These are phyloP conservation scores for Aspergillus fumigatus DNA, from an alignment of 2,329 filamentous ascomycete species.

Conservation along the genomic window DNA sequence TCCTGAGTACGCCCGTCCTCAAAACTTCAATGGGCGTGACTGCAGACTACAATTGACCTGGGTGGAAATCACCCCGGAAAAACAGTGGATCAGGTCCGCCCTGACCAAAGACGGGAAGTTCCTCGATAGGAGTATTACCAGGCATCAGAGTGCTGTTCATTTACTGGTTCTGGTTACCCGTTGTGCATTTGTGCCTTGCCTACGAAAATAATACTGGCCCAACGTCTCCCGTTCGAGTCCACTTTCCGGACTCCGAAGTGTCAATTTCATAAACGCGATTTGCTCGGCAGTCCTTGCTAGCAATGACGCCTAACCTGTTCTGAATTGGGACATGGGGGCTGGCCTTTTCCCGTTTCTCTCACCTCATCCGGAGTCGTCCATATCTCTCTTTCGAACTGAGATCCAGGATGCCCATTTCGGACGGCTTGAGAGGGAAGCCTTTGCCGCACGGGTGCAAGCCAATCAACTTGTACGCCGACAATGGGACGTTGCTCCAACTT, in stretches of 20 bases:
- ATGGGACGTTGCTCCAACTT: too few species aligned
- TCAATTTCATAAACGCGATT: neutral
- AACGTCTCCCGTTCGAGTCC: neutral
- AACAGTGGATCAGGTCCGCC: neutral
- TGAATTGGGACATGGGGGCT: neutral
- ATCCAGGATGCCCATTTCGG: neutral
- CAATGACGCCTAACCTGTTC: too few species aligned
- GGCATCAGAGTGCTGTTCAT: neutral
- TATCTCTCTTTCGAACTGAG: too few species aligned
- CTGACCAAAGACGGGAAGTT: neutral
- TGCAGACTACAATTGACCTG: neutral
- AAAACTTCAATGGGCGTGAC: neutral
- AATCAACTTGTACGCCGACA: neutral
- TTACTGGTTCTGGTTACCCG: neutral
- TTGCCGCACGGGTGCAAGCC: neutral
- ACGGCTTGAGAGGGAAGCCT: neutral
- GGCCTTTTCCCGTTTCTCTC: too few species aligned
- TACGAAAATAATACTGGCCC: neutral
- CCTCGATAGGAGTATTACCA: neutral
- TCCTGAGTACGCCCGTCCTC: too few species aligned
- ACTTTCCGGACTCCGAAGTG: neutral
- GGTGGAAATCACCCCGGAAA: neutral
- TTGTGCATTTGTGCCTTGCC: too few species aligned
- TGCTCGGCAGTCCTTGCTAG: too few species aligned
- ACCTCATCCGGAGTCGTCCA: too few species aligned